phyloP scores from a whole-genome alignment of 2,329 filamentous ascomycete genomes.

The Clonostachys solani region DNA sequence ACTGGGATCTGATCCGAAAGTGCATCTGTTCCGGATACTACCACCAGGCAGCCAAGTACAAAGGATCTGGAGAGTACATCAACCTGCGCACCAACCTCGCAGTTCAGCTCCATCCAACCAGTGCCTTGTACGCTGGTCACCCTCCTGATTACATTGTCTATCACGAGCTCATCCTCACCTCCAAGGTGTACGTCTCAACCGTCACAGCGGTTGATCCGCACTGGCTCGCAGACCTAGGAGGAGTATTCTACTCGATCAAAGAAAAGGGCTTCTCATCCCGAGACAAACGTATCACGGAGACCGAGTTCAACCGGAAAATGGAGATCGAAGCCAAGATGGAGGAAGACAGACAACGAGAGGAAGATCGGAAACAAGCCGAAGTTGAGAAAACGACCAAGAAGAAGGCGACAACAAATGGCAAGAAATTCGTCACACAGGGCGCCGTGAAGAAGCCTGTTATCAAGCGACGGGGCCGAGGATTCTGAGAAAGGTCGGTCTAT shows the following conservation, averaged over 20 bases:
- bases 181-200: constrained; percentile 96
- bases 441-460: constrained; percentile 57
- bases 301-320: constrained; percentile 88
- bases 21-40: constrained; percentile 98
- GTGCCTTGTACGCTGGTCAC: constrained; percentile 89
- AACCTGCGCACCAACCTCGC: constrained; percentile 93
- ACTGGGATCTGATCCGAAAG: constrained; percentile 93
- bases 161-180: constrained; percentile 94
- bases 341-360: constrained; percentile 69
- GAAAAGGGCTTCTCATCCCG: constrained; percentile 92
- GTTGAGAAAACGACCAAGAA: constrained; percentile 32
- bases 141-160: constrained; percentile 97
- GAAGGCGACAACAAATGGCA: constrained; percentile 27
- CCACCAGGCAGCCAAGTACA: constrained; percentile 93
- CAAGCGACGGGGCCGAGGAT: constrained; percentile 42
- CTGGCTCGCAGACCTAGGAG: constrained; percentile 94
- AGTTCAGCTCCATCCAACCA: constrained; percentile 91
- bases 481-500: background rate
- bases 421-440: constrained; percentile 58
- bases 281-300: constrained; percentile 83
- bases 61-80: constrained; percentile 95
- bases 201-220: constrained; percentile 95
- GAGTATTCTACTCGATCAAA: constrained; percentile 95
- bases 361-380: constrained; percentile 48
- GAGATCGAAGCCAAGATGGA: constrained; percentile 93